Percentiles rank a stretch among this genome's conserved stretches.
These are phyloP conservation scores for Salisapilia sapeloensis DNA, from an alignment of 352 stramenopile genomes.

Conservation along the genomic window DNA sequence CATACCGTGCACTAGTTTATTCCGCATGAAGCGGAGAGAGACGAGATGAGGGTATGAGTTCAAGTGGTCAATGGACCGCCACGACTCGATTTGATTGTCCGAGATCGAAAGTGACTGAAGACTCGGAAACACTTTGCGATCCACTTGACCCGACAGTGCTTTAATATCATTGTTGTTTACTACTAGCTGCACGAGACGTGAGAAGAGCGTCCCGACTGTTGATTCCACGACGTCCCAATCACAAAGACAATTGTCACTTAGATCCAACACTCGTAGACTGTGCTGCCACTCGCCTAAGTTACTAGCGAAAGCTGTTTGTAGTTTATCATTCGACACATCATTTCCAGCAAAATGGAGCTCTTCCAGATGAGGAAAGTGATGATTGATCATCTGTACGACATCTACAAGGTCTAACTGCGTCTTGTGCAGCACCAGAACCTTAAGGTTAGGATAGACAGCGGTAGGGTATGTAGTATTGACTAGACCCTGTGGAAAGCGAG, in stretches of 20 bases:
- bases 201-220: conserved; percentile 13
- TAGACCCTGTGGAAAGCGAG: conserved; percentile 20
- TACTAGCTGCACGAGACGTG: conserved; percentile 39
- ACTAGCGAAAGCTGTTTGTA: conserved; percentile 5
- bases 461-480: not conserved
- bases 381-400: conserved; percentile 14
- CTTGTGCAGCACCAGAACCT: conserved; percentile 55
- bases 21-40: conserved; percentile 46
- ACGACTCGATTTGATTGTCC: conserved; percentile 49
- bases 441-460: conserved; percentile 18
- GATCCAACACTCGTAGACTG: conserved; percentile 28
- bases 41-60: conserved; percentile 36
- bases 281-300: conserved; percentile 6
- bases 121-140: conserved; percentile 34
- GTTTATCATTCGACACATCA: conserved; percentile 21
- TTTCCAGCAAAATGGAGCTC: conserved; percentile 48
- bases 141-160: too few species aligned
- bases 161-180: conserved; percentile 39
- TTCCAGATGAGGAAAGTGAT: conserved; percentile 32
- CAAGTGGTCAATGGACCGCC: conserved; percentile 58
- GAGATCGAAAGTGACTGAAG: conserved; percentile 37
- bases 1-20: conserved; percentile 46
- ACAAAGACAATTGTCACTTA: conserved; percentile 37
- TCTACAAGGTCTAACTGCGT: conserved; percentile 19
- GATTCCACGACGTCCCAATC: conserved; percentile 28